A percentile compares a stretch with the other conserved stretches of the same genome.
Evolutionary conservation across 2,329 filamentous ascomycete species (phyloP).

Genomic region (Penicillium sp.): DNA sequence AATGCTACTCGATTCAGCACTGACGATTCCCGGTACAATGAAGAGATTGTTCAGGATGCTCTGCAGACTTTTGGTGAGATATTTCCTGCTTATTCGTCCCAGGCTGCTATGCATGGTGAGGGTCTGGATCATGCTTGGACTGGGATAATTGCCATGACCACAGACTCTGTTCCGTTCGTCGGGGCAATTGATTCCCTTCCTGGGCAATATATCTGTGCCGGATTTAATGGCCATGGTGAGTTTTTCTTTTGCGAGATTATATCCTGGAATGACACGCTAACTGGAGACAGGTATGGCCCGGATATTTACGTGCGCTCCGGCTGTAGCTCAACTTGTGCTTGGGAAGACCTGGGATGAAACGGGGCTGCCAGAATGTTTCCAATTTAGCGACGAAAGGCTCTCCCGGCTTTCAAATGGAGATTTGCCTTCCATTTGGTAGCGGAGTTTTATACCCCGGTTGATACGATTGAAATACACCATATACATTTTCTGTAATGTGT

Average conservation of each 20-base stretch:
- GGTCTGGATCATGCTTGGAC: constrained; percentile 48
- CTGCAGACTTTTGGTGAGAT: constrained; percentile 33
- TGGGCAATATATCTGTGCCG: constrained; percentile 50
- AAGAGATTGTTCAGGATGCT: constrained; percentile 41
- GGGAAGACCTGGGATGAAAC: constrained; percentile 40
- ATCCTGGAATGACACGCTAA: neutral
- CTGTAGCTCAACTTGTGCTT: constrained; percentile 42
- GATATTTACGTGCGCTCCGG: constrained; percentile 49
- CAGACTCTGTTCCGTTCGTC: constrained; percentile 48
- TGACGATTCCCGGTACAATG: constrained; percentile 40
- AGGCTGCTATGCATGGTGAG: constrained; percentile 36
- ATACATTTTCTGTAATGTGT: too few relatives aligned
- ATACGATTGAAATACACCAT: neutral
- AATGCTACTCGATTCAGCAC: constrained; percentile 30
- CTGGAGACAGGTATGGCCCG: constrained; percentile 34
- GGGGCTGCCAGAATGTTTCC: constrained; percentile 38
- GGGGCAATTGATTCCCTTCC: constrained; percentile 39
- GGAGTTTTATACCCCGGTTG: too few relatives aligned
- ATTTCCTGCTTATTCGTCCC: constrained; percentile 28
- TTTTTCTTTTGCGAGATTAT: neutral
- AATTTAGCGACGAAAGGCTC: constrained; percentile 28
- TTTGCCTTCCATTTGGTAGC: constrained; percentile 21
- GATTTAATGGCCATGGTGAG: constrained; percentile 48
- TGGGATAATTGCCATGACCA: constrained; percentile 49
- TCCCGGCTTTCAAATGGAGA: constrained; percentile 9